Base-by-base conservation (phyloP, 805 yeast species). In the Ogataea philodendri region DNA sequence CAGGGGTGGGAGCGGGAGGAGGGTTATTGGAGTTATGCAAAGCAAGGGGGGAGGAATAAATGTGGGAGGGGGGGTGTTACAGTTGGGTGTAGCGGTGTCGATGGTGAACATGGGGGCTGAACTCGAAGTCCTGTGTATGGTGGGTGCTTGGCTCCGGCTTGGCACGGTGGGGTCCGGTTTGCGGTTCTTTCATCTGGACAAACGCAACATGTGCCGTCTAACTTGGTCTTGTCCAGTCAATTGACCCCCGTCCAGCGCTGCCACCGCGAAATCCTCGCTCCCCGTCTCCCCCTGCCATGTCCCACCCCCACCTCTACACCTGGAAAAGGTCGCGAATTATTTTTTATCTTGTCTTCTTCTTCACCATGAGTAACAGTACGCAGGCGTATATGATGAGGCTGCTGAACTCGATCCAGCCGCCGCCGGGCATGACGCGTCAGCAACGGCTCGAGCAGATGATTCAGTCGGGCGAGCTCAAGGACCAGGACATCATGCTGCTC, bases 391-490 rank as follows among this genome's bases (percentile, higher is more conserved):
- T 57, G 48, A 50, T 54, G 45, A 41, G 50, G 24, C 47, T 57
- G 24, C 33, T 57, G 27, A 48, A 45, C 36, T 51, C 57, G 22
- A 56, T 58, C 21, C 61, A 58, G 39, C 61, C 63, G 15, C 54
- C 57, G 7, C 59, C 60, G 3, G 63, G 63, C 5, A 50, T 58
- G 54, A 52, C 62, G 10, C 52, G 59, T 22, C 63, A 58, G 32
- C 60, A 58, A 37, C 45, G 54, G 22, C 43, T 58, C 23, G 60
- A 58, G 35, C 59, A 57, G 40, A 49, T 58, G 52, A 51, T 58
- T 9, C 49, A 44, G 22, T 51, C 45, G 22, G 62, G 63, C 10
- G 61, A 58, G 41, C 42, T 58, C 30, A 55, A 55, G 21, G 50
- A 52, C 30, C 54, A 52, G 31, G 63, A 58, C 35, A 54, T 58